Evolutionary conservation across 78 protist species (phyloP).

Genomic region (Acrasis kona): DNA sequence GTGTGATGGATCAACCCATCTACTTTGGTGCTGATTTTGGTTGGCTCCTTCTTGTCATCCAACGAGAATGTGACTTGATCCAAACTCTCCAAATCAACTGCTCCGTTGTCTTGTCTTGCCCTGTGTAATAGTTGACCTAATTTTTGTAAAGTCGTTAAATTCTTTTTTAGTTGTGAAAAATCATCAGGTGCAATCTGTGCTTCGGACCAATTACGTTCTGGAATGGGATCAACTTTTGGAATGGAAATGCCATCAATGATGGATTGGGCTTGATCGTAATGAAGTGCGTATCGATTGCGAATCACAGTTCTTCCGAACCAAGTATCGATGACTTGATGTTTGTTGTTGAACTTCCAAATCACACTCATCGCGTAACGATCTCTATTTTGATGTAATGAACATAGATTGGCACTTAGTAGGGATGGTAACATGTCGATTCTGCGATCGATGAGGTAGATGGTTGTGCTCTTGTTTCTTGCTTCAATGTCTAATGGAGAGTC

Average conservation of each 20-base stretch:
- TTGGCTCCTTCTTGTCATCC: constrained; percentile 35
- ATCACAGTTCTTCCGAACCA: constrained; percentile 5
- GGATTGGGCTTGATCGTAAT: constrained; percentile 12
- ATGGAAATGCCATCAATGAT: constrained; percentile 23
- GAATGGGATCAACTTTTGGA: not conserved
- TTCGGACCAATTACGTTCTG: no score
- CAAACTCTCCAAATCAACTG: not conserved
- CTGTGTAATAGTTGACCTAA: not conserved
- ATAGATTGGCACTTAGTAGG: constrained; percentile 37
- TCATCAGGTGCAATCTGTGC: no score
- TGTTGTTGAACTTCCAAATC: constrained; percentile 24
- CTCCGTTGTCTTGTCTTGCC: not conserved
- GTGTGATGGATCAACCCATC: constrained; percentile 36
- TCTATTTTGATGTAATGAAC: constrained; percentile 40
- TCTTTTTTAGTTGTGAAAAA: not conserved
- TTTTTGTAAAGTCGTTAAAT: not conserved
- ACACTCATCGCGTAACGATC: constrained; percentile 41
- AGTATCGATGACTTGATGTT: not conserved
- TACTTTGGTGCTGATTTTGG: not conserved
- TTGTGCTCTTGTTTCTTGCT: constrained; percentile 47
- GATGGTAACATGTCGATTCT: constrained; percentile 52
- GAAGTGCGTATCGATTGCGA: not conserved
- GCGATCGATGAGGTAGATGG: constrained; percentile 63
- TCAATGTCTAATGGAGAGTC: constrained; percentile 65
- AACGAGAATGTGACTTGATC: constrained; percentile 68